Evolutionary conservation across 495 filamentous ascomycete genomes (phyloP).

Genomic region (Tuber calosporum): DNA sequence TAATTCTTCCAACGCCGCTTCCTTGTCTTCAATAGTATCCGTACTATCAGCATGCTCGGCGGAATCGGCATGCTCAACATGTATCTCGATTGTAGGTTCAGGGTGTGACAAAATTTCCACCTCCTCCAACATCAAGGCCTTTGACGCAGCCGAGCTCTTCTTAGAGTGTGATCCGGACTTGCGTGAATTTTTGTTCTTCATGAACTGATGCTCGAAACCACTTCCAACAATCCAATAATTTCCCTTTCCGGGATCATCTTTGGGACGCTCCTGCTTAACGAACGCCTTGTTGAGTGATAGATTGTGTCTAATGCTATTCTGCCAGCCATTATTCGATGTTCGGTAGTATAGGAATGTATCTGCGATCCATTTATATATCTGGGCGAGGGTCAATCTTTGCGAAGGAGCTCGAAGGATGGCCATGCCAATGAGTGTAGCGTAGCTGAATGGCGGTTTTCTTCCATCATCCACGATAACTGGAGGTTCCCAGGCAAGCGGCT

Average conservation of each 20-base stretch:
- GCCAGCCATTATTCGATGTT: conserved; percentile 79
- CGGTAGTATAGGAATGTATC: conserved; percentile 87
- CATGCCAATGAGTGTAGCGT: conserved; percentile 95
- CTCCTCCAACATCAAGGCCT: conserved; percentile 34
- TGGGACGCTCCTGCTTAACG: conserved; percentile 88
- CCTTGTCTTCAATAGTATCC: conserved; percentile 39
- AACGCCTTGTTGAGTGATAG: conserved; percentile 98
- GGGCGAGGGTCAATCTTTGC: conserved; percentile 78
- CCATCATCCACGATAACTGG: conserved; percentile 79
- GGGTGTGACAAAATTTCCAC: conserved; percentile 29
- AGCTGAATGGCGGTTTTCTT: conserved; percentile 80
- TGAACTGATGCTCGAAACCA: conserved; percentile 79
- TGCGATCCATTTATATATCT: conserved; percentile 99
- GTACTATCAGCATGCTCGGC: conserved; percentile 32
- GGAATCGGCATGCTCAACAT: conserved; percentile 27
- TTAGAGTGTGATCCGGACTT: conserved; percentile 43
- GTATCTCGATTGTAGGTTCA: conserved; percentile 34
- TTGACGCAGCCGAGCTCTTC: conserved; percentile 27
- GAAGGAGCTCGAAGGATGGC: conserved; percentile 82
- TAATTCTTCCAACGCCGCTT: conserved; percentile 30
- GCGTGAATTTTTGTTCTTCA: conserved; percentile 68
- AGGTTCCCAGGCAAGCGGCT: conserved; percentile 33
- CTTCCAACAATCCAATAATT: conserved; percentile 92
- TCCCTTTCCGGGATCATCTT: conserved; percentile 97
- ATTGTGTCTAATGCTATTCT: conserved; percentile 98